phyloP scores from a whole-genome alignment of 1,284 basidiomycete genomes.

The Thelephora terrestris region DNA sequence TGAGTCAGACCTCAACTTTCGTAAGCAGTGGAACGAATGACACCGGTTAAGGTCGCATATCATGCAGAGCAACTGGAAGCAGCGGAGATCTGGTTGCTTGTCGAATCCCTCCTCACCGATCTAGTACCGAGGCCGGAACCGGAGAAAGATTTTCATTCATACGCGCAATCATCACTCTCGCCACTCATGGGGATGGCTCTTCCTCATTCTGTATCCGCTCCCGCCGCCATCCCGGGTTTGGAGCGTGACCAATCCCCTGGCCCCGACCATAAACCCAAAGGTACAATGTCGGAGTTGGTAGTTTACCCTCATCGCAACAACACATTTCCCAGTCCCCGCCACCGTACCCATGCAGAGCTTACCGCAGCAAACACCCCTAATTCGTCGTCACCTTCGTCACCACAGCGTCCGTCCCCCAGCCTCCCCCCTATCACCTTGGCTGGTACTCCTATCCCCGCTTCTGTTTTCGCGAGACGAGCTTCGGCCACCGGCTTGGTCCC shows the following conservation, averaged over 20 bases:
- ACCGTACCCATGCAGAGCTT: neutral
- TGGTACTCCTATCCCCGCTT: slow-evolving; percentile 26
- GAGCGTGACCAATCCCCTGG: slow-evolving; percentile 5
- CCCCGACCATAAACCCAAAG: neutral
- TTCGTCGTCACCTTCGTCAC: slow-evolving; percentile 54
- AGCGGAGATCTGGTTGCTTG: slow-evolving; percentile 61
- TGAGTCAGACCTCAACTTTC: neutral
- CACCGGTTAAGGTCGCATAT: slow-evolving; percentile 40
- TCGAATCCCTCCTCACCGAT: slow-evolving; percentile 48
- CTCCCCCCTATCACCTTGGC: slow-evolving; percentile 31
- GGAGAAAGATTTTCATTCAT: no score
- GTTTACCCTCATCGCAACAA: slow-evolving; percentile 3
- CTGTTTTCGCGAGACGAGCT: slow-evolving; percentile 17
- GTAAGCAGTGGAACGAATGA: neutral
- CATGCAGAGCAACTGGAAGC: slow-evolving; percentile 49
- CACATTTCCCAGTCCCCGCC: neutral
- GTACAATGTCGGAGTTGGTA: neutral
- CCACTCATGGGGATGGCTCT: slow-evolving; percentile 15
- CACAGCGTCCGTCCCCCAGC: slow-evolving; percentile 30
- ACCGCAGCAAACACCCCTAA: slow-evolving; percentile 15
- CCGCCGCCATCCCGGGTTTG: slow-evolving; percentile 28
- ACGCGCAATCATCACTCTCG: slow-evolving; percentile 11
- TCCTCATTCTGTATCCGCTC: slow-evolving; percentile 33
- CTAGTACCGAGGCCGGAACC: slow-evolving; percentile 28
- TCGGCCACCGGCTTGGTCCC: slow-evolving; percentile 12